Evolutionary conservation across 495 filamentous ascomycete species (phyloP), one percentile per base, ranked within the genome.

Genomic region (Hyaloscypha bicolor): DNA sequence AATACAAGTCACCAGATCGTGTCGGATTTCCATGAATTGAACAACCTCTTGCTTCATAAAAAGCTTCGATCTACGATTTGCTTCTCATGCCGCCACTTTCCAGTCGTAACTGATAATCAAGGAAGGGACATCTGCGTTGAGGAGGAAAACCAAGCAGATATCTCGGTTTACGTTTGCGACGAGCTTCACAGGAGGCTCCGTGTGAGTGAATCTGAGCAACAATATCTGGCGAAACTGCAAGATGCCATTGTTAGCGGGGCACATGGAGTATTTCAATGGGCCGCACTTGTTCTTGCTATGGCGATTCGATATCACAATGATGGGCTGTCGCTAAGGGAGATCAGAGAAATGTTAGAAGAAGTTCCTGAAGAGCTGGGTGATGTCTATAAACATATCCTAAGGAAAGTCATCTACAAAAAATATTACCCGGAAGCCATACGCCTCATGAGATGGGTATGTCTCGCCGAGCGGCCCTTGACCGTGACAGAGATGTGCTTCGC

Each of bases 11-110:
- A 73, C 74, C 67, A 33, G 9, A 69, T 8, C 58, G 75, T 25
- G 65, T 74, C 9, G 32, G 60, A 62, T 1, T 74, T 79, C 72
- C 52, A 62, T 14, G 42, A 25, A 4, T 31, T 65, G 19, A 69
- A 64, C 59, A 53, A 62, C 67, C 51, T 57, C 52, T 31, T 69
- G 37, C 37, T 42, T 45, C 16, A 22, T 3, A 62, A 45, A 45
- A 14, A 4, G 48, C 11, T 65, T 74, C 52, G 67, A 39, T 42
- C 33, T 62, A 62, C 37, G 6, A 74, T 80, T 32, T 80, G 78
- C 55, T 79, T 79, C 29, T 71, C 75, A 39, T 80, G 78, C 63
- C 77, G 77, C 3, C 73, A 78, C 57, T 77, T 72, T 58, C 78
- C 76, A 8, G 63, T 76, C 21, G 62, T 76, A 9, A 51, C 66